Evolutionary conservation across 2,329 filamentous ascomycete genomes (phyloP), one percentile per base, ranked within the genome.

Genomic region (Phialophora chinensis): DNA sequence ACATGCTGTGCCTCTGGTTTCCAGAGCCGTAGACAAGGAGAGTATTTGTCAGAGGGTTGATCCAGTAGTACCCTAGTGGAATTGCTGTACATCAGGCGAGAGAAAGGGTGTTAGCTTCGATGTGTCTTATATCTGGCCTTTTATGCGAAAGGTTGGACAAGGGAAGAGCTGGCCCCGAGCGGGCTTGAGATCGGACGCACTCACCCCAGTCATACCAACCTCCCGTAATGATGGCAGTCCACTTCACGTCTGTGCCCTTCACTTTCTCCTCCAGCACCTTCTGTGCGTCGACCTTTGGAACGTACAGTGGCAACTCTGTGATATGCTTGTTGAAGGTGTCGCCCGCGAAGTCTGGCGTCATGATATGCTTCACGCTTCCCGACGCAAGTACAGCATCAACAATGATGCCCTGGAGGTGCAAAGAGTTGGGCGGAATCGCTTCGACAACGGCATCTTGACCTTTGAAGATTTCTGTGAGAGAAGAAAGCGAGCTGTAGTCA

Each of bases 361-460:
- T 66, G 54, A 66, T 62, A 44, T 62, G 64, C 54, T 62, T 59
- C 52, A 66, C 60, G 3, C 53, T 66, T 8, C 60, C 60, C 23
- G 64, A 29, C 14, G 56, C 60, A 47, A 66, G 42, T 23, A 59
- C 61, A 0, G 64, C 64, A 10, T 62, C 64, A 1, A 66, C 59
- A 20, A 66, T 59, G 54, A 53, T 55, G 6, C 52, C 20, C 31
- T 62, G 64, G 25, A 62, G 14, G 55, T 62, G 33, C 47, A 55
- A 44, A 6, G 60, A 44, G 25, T 66, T 62, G 31, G 64, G 64
- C 2, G 64, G 64, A 33, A 66, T 62, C 1, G 64, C 64, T 38
- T 62, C 59, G 6, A 78, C 71, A 2, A 78, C 69, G 1, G 69
- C 75, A 60, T 78, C 74, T 58, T 77, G 72, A 14, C 74, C 74